Base-by-base conservation (phyloP, 768 basidiomycete species). In the Russula sp. region DNA sequence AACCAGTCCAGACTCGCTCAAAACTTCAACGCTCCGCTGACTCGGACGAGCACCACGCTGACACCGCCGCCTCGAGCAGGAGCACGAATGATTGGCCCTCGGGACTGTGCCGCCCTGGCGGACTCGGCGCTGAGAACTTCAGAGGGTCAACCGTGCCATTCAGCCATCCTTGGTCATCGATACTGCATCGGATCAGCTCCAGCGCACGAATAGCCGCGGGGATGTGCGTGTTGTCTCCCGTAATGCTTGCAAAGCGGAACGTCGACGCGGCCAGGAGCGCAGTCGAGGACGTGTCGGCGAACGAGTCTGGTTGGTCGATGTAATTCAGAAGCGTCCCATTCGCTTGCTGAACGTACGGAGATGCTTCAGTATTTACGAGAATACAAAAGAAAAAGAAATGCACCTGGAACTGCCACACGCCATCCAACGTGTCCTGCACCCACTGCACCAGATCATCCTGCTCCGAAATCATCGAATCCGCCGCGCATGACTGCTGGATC, bases 251-350 rank as follows among this genome's bases (percentile, higher is more conserved):
- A 71, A 82, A 76, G 32, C 84, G 80, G 71, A 82, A 86, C 6
- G 83, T 82, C 8, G 78, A 74, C 2, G 84, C 76, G 4, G 83
- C 84, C 49, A 87, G 71, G 2, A 86, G 74, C 1, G 84, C 83
- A 3, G 85, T 86, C 20, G 78, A 76, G 3, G 84, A 72, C 3
- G 80, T 73, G 67, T 88, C 86, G 4, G 72, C 70, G 72, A 85
- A 86, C 0, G 82, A 79, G n/a, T 64, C 71, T 3, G 75, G 65
- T 52, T 81, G 71, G 66, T 82, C 77, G 39, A 84, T 76, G 67
- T 80, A 80, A 69, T 87, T 87, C 47, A 75, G 71, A 6, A 87
- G 73, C 6, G 79, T 75, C 22, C 82, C 82, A 68, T 78, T 77
- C 10, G 63, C n/a, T 61, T 73, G 69, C 81, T 82, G 66, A 16